Evolutionary conservation across 2,329 filamentous ascomycete genomes (phyloP).

Genomic region (Alternaria infectoria): DNA sequence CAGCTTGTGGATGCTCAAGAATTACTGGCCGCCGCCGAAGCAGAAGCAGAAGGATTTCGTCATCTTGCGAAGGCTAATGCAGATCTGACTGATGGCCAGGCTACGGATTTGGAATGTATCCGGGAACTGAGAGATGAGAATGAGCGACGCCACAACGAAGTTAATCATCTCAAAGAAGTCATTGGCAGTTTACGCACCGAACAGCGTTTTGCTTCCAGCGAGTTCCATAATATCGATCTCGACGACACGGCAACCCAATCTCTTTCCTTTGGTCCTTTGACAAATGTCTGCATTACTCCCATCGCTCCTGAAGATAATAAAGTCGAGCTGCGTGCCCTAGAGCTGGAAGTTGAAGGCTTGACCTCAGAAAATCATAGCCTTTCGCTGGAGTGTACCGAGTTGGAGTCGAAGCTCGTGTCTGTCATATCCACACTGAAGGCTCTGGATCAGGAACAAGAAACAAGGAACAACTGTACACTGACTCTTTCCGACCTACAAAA

Average conservation of each 20-base stretch:
- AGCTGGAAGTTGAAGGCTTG: neutral
- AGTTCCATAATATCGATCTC: neutral
- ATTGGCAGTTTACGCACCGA: too few species aligned
- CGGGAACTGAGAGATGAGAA: neutral
- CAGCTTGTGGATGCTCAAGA: neutral
- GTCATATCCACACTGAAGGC: neutral
- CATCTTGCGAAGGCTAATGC: neutral
- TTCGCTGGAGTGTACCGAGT: neutral
- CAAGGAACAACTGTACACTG: neutral
- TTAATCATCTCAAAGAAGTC: neutral
- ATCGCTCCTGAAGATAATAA: neutral
- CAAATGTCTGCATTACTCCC: neutral
- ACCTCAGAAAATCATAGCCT: neutral
- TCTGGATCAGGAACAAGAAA: neutral
- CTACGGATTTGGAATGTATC: neutral
- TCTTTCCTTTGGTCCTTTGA: neutral
- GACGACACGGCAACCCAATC: neutral
- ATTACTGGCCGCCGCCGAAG: neutral
- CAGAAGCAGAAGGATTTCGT: neutral
- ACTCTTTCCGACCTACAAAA: neutral
- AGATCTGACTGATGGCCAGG: neutral
- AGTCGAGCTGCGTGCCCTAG: neutral
- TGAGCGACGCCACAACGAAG: neutral
- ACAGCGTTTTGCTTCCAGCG: neutral
- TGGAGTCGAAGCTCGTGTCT: neutral